A percentile compares a stretch with the other conserved stretches of the same genome.
Conservation (phyloP, 75 land plant species). For the Cupressus sempervirens region DNA sequence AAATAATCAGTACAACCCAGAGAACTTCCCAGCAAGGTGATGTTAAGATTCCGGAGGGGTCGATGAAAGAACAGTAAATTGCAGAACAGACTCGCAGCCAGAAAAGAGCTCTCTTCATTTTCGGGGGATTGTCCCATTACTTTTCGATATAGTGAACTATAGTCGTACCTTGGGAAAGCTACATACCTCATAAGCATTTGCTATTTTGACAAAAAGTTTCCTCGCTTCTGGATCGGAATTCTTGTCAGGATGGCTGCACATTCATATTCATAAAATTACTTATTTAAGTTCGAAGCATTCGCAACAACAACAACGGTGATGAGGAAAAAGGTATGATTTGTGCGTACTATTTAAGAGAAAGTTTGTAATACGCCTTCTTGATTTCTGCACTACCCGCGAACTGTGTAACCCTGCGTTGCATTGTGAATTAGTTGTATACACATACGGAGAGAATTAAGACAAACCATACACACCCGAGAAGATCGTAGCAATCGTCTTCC, state of each 20-base stretch:
- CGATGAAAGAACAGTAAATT: too few relatives aligned
- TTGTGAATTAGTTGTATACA: background rate
- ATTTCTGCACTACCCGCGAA: constrained; percentile 77
- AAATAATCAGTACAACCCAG: too few relatives aligned
- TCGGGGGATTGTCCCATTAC: too few relatives aligned
- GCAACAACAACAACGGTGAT: background rate
- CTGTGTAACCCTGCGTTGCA: constrained; percentile 61
- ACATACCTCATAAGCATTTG: constrained; percentile 96
- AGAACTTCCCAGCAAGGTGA: too few relatives aligned
- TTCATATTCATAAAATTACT: background rate
- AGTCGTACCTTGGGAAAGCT: background rate
- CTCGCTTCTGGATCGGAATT: constrained; percentile 96
- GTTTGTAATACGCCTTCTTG: constrained; percentile 98
- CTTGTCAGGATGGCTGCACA: constrained; percentile 91
- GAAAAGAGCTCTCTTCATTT: too few relatives aligned
- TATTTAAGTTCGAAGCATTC: background rate
- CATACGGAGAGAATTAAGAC: background rate
- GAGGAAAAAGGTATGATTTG: background rate
- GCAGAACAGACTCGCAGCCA: too few relatives aligned
- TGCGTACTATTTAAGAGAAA: constrained; percentile 87
- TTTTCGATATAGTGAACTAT: too few relatives aligned
- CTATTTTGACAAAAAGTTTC: constrained; percentile 81
- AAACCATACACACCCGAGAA: constrained; percentile 62
- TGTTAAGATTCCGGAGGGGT: too few relatives aligned
- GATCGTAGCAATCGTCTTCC: constrained; percentile 98